Conservation (phyloP, 2,329 filamentous ascomycete species). For the Colletotrichum tamarilloi region DNA sequence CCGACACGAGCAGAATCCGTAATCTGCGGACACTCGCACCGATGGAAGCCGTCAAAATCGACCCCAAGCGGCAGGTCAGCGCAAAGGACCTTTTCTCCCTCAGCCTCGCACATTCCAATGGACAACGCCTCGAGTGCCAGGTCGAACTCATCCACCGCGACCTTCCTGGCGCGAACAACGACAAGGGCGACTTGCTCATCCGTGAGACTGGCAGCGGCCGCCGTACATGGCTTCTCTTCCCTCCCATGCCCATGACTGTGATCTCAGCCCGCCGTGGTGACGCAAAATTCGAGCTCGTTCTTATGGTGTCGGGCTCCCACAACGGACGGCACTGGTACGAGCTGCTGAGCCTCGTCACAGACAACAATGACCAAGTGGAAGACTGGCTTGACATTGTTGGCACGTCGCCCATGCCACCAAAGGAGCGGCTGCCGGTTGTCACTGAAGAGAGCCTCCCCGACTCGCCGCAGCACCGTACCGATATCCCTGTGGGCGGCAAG, state of each 20-base stretch:
- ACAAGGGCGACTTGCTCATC: constrained; percentile 87
- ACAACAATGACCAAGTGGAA: constrained; percentile 79
- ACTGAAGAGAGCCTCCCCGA: constrained; percentile 39
- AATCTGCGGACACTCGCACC: constrained; percentile 82
- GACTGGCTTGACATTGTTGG: constrained; percentile 91
- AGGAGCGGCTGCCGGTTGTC: constrained; percentile 48
- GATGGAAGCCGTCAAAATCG: constrained; percentile 76
- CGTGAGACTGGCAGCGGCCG: constrained; percentile 85
- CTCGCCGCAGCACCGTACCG: constrained; percentile 24
- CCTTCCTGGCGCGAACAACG: constrained; percentile 73
- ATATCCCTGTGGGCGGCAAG: constrained; percentile 34
- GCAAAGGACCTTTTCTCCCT: constrained; percentile 92
- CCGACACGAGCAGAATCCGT: constrained; percentile 83
- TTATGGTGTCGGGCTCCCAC: constrained; percentile 84
- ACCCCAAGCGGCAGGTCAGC: constrained; percentile 83
- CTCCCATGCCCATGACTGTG: constrained; percentile 79
- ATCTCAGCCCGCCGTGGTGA: constrained; percentile 86
- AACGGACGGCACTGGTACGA: constrained; percentile 83
- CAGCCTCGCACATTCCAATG: constrained; percentile 86
- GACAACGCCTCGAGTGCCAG: constrained; percentile 88
- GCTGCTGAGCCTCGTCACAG: constrained; percentile 79
- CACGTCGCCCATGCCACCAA: constrained; percentile 60
- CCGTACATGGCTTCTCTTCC: constrained; percentile 85
- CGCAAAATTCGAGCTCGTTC: constrained; percentile 75
- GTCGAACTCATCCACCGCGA: constrained; percentile 90